Base-by-base conservation (phyloP, 2,329 filamentous ascomycete species). In the Akanthomyces dipterigenus region DNA sequence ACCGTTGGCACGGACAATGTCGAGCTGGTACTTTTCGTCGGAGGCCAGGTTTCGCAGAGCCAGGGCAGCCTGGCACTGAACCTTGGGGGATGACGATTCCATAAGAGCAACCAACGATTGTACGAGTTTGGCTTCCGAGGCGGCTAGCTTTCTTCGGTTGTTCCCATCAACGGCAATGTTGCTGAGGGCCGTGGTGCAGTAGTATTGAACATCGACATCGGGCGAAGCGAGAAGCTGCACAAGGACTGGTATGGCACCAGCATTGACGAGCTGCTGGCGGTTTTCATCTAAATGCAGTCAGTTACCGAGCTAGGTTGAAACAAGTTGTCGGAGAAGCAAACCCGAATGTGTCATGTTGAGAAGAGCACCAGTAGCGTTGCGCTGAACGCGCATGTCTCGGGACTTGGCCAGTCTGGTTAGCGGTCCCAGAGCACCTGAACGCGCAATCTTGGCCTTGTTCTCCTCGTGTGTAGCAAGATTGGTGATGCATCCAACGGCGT, bases 281-380 rank as follows among this genome's bases (percentile, higher is more conserved):
- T 99, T 99, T 75, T 99, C 95, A 73, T 98, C 95, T 95, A 72
- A 12, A 43, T 40, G 31, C 50, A 26, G 65, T 77, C 43, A 70
- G 67, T 31, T 61, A 24, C 18, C 22, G 11, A 5, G 46, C 31
- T 28, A 42, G 2, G 22, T 38, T 14, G 55, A 65, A 67, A 28
- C 16, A 3, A 22, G 8, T n/a, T 42, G 63, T 55, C 16, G 28
- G 11, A 48, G 18, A 20, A 26, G 68, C 83, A 63, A 85, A 96
- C 92, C 92, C 65, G 93, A 98, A 79, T 99, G 95, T 69, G 95
- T 99, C 95, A 99, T 99, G 76, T 99, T 99, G 66, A 99, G 83
- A 62, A 99, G 79, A 50, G 95, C 95, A 59, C 95, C 95, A 1
- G 95, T 99, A 62, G 95, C 95, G 76, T 99, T 99, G 66, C 95